Conservation (phyloP, 208 protist species). For the Lotmaria passim region DNA sequence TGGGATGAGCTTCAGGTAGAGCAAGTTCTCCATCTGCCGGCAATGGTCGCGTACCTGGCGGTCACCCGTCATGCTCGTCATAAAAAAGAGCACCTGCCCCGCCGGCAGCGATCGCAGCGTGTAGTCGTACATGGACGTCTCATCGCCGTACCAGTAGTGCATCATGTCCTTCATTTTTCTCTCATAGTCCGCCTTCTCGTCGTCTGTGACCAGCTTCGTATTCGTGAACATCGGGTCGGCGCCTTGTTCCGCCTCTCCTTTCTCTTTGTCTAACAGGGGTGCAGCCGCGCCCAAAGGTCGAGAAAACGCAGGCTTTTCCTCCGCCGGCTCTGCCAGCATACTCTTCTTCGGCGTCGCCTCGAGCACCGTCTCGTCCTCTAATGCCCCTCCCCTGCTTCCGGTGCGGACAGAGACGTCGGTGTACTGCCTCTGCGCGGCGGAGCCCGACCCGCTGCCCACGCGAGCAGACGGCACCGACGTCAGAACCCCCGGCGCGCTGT, state of each 20-base stretch:
- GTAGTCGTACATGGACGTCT: conserved; percentile 43
- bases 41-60: conserved; percentile 58
- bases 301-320: background rate
- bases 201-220: conserved; percentile 21
- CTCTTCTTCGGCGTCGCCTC: background rate
- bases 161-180: conserved; percentile 28
- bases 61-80: conserved; percentile 71
- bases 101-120: conserved; percentile 16
- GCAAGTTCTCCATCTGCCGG: conserved; percentile 56
- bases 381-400: background rate
- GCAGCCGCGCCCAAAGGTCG: background rate
- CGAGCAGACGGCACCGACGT: background rate
- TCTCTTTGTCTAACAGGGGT: background rate
- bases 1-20: conserved; percentile 70
- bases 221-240: conserved; percentile 15
- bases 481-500: conserved; percentile 15
- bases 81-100: conserved; percentile 69
- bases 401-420: background rate
- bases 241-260: background rate
- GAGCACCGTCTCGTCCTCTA: background rate
- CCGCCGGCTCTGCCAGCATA: background rate
- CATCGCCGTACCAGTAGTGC: conserved; percentile 57
- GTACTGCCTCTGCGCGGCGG: background rate
- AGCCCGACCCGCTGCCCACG: background rate
- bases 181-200: conserved; percentile 24